Conservation (phyloP, 1,284 basidiomycete species). For the Somion occarium region DNA sequence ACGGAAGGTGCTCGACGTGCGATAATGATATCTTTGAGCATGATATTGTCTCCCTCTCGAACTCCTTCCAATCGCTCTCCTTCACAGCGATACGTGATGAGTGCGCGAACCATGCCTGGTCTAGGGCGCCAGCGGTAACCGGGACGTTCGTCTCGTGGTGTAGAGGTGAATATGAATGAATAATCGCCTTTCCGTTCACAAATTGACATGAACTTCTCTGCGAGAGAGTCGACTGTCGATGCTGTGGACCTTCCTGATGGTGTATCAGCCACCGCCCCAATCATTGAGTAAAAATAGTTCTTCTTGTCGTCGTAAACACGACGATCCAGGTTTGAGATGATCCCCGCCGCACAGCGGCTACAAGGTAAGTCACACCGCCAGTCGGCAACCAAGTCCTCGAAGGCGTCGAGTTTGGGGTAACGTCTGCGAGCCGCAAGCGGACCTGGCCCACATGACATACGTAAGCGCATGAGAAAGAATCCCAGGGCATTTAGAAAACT, state of each 20-base stretch:
- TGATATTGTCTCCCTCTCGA: too few relatives aligned
- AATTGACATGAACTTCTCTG: conserved; percentile 18
- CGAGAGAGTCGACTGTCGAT: conserved; percentile 15
- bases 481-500: conserved; percentile 12
- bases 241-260: conserved; percentile 13
- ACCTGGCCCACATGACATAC: background rate
- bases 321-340: conserved; percentile 14
- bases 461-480: conserved; percentile 6
- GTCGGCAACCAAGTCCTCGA: conserved; percentile 17
- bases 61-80: too few relatives aligned
- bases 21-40: too few relatives aligned
- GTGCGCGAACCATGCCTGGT: too few relatives aligned
- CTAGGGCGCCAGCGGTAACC: conserved; percentile 17
- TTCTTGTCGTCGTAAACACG: conserved; percentile 10
- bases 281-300: conserved; percentile 22
- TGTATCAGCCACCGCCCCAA: conserved; percentile 14
- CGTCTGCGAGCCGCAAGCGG: background rate
- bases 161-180: conserved; percentile 19
- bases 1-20: background rate
- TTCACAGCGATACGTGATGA: too few relatives aligned
- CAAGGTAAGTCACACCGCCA: conserved; percentile 9
- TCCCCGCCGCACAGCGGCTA: conserved; percentile 15
- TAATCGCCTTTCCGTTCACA: conserved; percentile 21
- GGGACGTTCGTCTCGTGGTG: conserved; percentile 13
- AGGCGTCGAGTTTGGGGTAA: conserved; percentile 13